A percentile compares a stretch with the other conserved stretches of the same genome.
Conservation (phyloP, 164 flowering plant species). For the Aristolochia fimbriata region DNA sequence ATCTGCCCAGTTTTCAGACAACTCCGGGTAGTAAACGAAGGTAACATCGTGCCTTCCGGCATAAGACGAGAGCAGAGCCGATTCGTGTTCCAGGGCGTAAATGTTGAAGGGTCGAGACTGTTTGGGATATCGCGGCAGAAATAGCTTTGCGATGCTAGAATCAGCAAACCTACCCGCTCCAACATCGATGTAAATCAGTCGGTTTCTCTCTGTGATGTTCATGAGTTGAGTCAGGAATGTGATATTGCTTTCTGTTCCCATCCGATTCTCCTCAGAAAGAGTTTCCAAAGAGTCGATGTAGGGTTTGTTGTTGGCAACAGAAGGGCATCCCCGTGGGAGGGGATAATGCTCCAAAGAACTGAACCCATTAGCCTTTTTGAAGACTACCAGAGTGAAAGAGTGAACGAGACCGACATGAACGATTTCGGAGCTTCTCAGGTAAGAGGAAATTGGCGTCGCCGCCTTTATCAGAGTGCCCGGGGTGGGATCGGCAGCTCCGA, state of each 20-base stretch:
- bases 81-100: slow-evolving; percentile 59
- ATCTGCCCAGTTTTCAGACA: slow-evolving; percentile 25
- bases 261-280: slow-evolving; percentile 26
- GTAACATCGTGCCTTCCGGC: slow-evolving; percentile 61
- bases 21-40: slow-evolving; percentile 69
- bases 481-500: slow-evolving; percentile 20
- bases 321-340: slow-evolving; percentile 57
- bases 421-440: slow-evolving; percentile 53
- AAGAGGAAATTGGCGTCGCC: slow-evolving; percentile 57
- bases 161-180: slow-evolving; percentile 47
- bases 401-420: slow-evolving; percentile 42
- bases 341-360: slow-evolving; percentile 30
- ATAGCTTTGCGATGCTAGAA: slow-evolving; percentile 29
- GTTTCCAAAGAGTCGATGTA: slow-evolving; percentile 48
- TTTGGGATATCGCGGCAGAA: slow-evolving; percentile 38
- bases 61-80: slow-evolving; percentile 46
- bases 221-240: slow-evolving; percentile 49
- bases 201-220: slow-evolving; percentile 37
- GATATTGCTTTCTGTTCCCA: slow-evolving; percentile 12
- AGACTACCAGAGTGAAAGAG: slow-evolving; percentile 45
- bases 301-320: slow-evolving; percentile 39
- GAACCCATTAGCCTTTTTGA: slow-evolving; percentile 45
- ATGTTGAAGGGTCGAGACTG: slow-evolving; percentile 32
- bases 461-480: slow-evolving; percentile 49
- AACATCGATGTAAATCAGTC: slow-evolving; percentile 51